Percentiles rank a stretch among this genome's conserved stretches.
These are phyloP conservation scores for Carex kokanica DNA, from an alignment of 176 grass and related monocot genomes.

Conservation along the genomic window DNA sequence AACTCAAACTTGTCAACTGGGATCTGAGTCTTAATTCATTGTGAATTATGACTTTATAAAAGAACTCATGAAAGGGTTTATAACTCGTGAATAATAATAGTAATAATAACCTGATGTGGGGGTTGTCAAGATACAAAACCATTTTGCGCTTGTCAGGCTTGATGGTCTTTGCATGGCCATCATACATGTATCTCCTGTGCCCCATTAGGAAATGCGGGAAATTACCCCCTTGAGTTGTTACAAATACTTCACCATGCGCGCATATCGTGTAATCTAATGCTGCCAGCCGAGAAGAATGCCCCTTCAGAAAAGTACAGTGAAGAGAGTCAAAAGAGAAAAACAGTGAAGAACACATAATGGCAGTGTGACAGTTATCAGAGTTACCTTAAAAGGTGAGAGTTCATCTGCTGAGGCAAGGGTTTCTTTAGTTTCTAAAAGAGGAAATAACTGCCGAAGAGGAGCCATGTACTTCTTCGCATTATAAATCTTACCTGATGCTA, in stretches of 20 bases:
- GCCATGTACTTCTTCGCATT: slow-evolving; percentile 66
- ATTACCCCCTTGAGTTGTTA: slow-evolving; percentile 88
- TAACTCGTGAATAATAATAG: neutral
- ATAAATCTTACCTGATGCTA: slow-evolving; percentile 89
- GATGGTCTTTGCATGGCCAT: slow-evolving; percentile 71
- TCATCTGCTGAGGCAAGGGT: slow-evolving; percentile 60
- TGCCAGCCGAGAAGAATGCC: slow-evolving; percentile 76
- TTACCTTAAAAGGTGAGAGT: slow-evolving; percentile 69
- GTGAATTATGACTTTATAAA: neutral
- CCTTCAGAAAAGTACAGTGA: slow-evolving; percentile 37
- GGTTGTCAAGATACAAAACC: slow-evolving; percentile 66
- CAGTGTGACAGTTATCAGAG: neutral
- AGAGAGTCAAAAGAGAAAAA: neutral
- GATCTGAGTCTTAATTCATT: neutral
- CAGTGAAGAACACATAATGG: neutral
- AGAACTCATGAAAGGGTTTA: neutral
- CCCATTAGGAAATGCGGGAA: slow-evolving; percentile 94
- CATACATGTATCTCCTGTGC: slow-evolving; percentile 64
- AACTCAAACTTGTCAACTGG: neutral
- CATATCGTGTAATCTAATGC: slow-evolving; percentile 78
- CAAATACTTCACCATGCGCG: slow-evolving; percentile 61
- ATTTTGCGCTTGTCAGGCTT: slow-evolving; percentile 79
- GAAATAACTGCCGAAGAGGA: slow-evolving; percentile 72
- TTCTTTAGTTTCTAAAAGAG: slow-evolving; percentile 78
- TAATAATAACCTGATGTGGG: slow-evolving; percentile 50